These are phyloP conservation scores for Tephrocybe sp. DNA, from an alignment of 768 basidiomycete genomes.

Conservation along the genomic window DNA sequence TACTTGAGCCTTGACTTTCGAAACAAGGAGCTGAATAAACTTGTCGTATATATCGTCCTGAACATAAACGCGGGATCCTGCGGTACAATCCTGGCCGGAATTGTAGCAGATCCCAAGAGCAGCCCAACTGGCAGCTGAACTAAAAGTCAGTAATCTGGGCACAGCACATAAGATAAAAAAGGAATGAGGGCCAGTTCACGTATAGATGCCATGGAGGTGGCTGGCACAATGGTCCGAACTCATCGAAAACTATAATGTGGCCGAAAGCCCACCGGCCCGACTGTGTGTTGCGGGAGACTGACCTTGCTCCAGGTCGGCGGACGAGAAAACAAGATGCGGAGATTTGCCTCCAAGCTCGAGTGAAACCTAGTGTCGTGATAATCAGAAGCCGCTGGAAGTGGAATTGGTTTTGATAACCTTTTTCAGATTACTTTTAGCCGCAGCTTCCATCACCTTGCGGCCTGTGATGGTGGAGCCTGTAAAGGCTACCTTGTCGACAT, in stretches of 20 bases:
- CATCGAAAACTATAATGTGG: not conserved
- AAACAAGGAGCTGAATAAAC: conserved; percentile 67
- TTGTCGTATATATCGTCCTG: conserved; percentile 87
- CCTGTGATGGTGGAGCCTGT: conserved; percentile 92
- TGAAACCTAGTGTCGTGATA: conserved; percentile 55
- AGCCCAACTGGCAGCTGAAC: conserved; percentile 78
- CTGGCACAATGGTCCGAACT: not conserved
- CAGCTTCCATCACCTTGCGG: conserved; percentile 87
- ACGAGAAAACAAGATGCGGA: conserved; percentile 86
- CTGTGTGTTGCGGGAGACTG: no score
- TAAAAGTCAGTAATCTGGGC: not conserved
- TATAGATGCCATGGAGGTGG: no score
- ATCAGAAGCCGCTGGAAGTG: conserved; percentile 3
- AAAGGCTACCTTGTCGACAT: conserved; percentile 94
- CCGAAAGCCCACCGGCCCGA: no score
- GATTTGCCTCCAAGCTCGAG: conserved; percentile 95
- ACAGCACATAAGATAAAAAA: not conserved
- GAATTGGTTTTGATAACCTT: conserved; percentile 51
- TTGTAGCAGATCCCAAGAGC: conserved; percentile 87
- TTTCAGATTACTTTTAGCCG: conserved; percentile 92
- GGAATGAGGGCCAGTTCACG: no score
- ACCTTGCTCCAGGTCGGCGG: conserved; percentile 90
- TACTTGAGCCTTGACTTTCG: conserved; percentile 65
- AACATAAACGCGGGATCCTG: conserved; percentile 87
- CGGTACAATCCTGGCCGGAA: conserved; percentile 92